Base-by-base conservation (phyloP, 495 filamentous ascomycete genomes). In the Tuber magnatum region DNA sequence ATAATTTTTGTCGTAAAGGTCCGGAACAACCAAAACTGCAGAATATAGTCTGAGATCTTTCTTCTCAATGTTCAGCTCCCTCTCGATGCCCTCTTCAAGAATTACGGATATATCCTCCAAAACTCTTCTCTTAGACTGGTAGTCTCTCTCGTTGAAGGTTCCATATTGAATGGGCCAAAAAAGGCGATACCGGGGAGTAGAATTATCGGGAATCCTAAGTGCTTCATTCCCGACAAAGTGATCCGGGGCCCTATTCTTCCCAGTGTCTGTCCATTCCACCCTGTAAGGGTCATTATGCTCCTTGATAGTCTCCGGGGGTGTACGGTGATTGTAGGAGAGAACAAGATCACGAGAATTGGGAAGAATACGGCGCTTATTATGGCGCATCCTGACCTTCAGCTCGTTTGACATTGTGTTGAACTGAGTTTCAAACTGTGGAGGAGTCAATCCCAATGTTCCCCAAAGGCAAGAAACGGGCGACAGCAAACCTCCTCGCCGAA, bases 301-400 rank as follows among this genome's bases (percentile, higher is more conserved):
- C 4, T 91, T 89, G 68, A 99, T 98, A 39, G 87, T 88, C 76
- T 97, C 94, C 10, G 93, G 90, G 28, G 89, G 88, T 0, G 88
- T 91, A 51, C 92, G 88, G 51, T 92, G 88, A 82, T 99, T 99
- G 85, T 91, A 97, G 82, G 96, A 97, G 73, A 94, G 88, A 3
- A 96, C 93, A 77, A 97, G 86, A 76, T 98, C 95, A 81, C 97
- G 97, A 0, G 94, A 96, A 84, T 97, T 98, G 35, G 96, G 95
- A 35, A 98, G 85, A 24, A 97, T 93, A 77, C 94, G 91, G 72
- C 92, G 90, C 86, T 97, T 97, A 85, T 97, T 97, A 75, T 88
- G 86, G 71, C 94, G 91, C 93, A 98, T 97, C 71, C 91, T 91
- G 10, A 90, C 84, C 85, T 96, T 97, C 75, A 98, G 87, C 28